Percentiles rank a stretch among this genome's conserved stretches.
Evolutionary conservation across 2,329 filamentous ascomycete species (phyloP).

Genomic region (Onygenales sp.): DNA sequence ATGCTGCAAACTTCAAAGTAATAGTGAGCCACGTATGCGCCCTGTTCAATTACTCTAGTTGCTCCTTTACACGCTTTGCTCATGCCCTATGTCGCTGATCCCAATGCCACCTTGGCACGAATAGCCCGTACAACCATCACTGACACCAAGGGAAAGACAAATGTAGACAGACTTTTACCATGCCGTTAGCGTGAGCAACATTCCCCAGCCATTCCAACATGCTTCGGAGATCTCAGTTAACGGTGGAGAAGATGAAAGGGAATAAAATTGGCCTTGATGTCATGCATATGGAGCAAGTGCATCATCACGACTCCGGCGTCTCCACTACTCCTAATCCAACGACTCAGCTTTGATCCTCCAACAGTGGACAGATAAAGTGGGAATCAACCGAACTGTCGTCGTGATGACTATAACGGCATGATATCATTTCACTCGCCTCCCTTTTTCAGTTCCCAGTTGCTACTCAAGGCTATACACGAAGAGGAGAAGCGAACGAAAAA

Average conservation of each 20-base stretch:
- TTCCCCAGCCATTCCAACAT: neutral
- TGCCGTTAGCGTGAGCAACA: neutral
- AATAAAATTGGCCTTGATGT: neutral
- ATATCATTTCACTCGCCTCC: no score
- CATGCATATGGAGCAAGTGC: neutral
- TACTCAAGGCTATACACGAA: neutral
- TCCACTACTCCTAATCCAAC: neutral
- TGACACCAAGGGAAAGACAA: neutral
- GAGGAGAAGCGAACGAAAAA: neutral
- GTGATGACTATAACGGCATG: no score
- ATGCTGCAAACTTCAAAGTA: no score
- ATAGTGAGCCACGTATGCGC: neutral
- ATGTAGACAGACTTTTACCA: neutral
- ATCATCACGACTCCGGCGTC: neutral
- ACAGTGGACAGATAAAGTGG: neutral
- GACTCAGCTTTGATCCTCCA: neutral
- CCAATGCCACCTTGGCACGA: neutral
- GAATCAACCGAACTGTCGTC: neutral
- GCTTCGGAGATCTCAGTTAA: neutral
- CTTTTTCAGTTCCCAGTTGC: no score
- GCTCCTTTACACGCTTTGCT: neutral
- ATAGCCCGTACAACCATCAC: no score
- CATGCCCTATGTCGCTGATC: neutral
- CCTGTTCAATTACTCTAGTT: neutral
- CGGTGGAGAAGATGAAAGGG: neutral